phyloP scores from a whole-genome alignment of 176 grass and related monocot genomes.

The Aechmea fasciata region DNA sequence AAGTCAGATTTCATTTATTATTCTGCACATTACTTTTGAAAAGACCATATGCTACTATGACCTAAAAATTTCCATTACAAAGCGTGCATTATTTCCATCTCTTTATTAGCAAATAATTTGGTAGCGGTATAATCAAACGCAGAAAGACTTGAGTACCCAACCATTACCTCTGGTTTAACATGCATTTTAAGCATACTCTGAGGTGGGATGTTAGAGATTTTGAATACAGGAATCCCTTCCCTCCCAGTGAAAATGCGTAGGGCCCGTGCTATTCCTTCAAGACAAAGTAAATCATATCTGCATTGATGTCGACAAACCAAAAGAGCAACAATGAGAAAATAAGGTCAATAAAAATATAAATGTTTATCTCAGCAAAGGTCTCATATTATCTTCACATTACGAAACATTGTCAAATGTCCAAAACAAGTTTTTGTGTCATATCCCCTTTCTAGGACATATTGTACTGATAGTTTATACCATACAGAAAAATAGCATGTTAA shows the following conservation, averaged over 20 bases:
- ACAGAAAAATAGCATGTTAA: too few relatives aligned
- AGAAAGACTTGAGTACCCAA: not conserved
- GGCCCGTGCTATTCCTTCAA: constrained; percentile 79
- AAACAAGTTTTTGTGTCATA: not conserved
- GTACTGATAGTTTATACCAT: too few relatives aligned
- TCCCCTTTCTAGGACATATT: too few relatives aligned
- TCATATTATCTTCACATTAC: not conserved
- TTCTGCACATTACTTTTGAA: too few relatives aligned
- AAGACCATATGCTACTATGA: too few relatives aligned
- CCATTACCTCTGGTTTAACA: constrained; percentile 66
- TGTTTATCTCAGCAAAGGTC: not conserved
- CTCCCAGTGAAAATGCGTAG: constrained; percentile 68
- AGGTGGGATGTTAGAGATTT: constrained; percentile 33
- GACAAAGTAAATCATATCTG: constrained; percentile 90
- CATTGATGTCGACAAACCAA: constrained; percentile 15
- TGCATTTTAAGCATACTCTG: constrained; percentile 61
- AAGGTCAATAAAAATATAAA: not conserved
- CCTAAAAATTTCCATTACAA: too few relatives aligned
- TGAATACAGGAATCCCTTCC: constrained; percentile 48
- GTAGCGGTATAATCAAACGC: not conserved
- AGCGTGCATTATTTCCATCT: too few relatives aligned
- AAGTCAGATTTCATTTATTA: too few relatives aligned
- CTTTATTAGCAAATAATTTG: too few relatives aligned
- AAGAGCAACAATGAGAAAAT: constrained; percentile 4
- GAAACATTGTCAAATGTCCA: not conserved